Percentiles rank a stretch among this genome's conserved stretches.
Conservation (phyloP, 768 basidiomycete species). For the Boletus sensibilis region DNA sequence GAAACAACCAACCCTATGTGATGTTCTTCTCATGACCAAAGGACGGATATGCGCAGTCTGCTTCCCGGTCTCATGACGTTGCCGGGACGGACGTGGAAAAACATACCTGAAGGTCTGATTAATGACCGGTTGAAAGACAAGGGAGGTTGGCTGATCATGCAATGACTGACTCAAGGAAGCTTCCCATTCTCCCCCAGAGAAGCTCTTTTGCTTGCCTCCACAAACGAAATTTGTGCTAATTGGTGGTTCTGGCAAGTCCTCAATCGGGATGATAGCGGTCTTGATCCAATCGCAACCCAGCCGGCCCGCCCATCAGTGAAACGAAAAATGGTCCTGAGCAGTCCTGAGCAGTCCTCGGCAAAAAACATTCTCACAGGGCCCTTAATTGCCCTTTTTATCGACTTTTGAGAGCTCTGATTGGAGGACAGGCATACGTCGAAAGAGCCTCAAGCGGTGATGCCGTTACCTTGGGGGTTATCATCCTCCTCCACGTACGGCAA, state of each 20-base stretch:
- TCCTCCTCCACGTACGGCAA: slow-evolving; percentile 59
- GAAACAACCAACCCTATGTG: background rate
- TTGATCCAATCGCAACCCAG: slow-evolving; percentile 57
- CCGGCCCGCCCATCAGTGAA: too few relatives aligned
- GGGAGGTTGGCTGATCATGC: background rate
- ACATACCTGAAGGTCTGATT: too few relatives aligned
- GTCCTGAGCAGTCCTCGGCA: too few relatives aligned
- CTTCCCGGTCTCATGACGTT: background rate
- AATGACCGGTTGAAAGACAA: background rate
- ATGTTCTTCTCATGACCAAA: background rate
- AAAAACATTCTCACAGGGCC: too few relatives aligned
- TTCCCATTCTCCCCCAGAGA: background rate
- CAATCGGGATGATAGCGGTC: slow-evolving; percentile 32
- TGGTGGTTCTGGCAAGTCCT: slow-evolving; percentile 14
- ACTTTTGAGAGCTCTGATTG: too few relatives aligned
- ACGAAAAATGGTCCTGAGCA: too few relatives aligned
- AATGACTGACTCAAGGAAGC: background rate
- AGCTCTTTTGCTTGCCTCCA: background rate
- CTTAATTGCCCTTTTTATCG: too few relatives aligned
- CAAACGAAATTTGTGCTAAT: too few relatives aligned
- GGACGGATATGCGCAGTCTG: background rate
- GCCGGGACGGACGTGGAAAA: background rate
- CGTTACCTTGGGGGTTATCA: slow-evolving; percentile 47
- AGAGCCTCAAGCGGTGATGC: too few relatives aligned
- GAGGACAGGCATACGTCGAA: too few relatives aligned